Evolutionary conservation across 164 flowering plant species (phyloP).

Genomic region (Nymphaea thermarum): DNA sequence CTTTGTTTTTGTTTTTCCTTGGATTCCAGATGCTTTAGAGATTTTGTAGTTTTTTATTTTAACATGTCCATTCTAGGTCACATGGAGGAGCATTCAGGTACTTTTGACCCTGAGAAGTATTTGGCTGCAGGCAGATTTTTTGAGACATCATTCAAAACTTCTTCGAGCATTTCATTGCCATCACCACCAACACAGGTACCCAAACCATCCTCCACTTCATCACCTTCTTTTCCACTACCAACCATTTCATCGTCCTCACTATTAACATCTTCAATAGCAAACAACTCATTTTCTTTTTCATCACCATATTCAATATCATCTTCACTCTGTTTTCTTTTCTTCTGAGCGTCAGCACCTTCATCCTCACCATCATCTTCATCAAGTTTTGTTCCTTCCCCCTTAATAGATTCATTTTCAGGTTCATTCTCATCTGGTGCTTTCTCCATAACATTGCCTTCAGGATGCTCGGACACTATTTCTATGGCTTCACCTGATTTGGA

Average conservation of each 20-base stretch:
- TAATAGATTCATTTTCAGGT: slow-evolving; percentile 6
- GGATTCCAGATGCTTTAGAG: background rate
- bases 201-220: background rate
- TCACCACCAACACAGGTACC: slow-evolving; percentile 15
- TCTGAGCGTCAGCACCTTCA: slow-evolving; percentile 52
- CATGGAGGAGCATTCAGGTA: slow-evolving; percentile 1
- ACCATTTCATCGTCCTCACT: slow-evolving; percentile 29
- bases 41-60: background rate
- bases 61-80: background rate
- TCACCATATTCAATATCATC: slow-evolving; percentile 23
- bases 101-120: slow-evolving; percentile 11
- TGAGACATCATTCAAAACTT: slow-evolving; percentile 3
- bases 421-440: slow-evolving; percentile 19
- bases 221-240: slow-evolving; percentile 22
- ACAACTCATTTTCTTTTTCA: slow-evolving; percentile 16
- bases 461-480: background rate
- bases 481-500: background rate
- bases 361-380: slow-evolving; percentile 36
- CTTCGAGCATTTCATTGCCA: slow-evolving; percentile 3
- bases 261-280: slow-evolving; percentile 22
- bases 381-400: slow-evolving; percentile 14
- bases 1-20: slow-evolving; percentile 10
- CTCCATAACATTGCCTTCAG: background rate
- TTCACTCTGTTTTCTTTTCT: slow-evolving; percentile 35
- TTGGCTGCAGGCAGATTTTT: background rate